Evolutionary conservation across 2,329 filamentous ascomycete genomes (phyloP).

Genomic region (Aureobasidium leucospermi): DNA sequence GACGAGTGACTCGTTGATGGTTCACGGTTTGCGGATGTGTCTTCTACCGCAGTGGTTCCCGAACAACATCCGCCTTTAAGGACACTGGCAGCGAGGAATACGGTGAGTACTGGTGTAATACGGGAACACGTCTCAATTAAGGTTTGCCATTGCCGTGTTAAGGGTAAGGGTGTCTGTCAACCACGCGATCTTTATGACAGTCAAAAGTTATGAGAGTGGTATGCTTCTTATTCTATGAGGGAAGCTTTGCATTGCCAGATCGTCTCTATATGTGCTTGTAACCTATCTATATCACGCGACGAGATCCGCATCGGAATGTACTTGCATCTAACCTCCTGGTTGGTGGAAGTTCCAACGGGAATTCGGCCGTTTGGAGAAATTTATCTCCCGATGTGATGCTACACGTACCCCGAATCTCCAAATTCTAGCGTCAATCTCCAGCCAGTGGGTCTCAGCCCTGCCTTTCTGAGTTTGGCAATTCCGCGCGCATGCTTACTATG

Average conservation of each 20-base stretch:
- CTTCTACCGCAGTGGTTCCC: neutral
- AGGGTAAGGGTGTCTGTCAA: neutral
- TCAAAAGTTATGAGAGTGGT: neutral
- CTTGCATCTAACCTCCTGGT: neutral
- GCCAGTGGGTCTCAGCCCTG: neutral
- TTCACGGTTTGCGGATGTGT: neutral
- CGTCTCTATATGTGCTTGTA: neutral
- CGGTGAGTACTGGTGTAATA: neutral
- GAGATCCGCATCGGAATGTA: neutral
- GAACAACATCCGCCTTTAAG: neutral
- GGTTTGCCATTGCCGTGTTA: neutral
- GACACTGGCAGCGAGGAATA: neutral
- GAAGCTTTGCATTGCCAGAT: neutral
- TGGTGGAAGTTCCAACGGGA: slow-evolving; percentile 2
- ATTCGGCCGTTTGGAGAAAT: neutral
- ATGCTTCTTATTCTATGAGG: neutral
- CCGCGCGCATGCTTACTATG: neutral
- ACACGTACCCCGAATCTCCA: neutral
- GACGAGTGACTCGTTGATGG: neutral
- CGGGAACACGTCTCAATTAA: neutral
- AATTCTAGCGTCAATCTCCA: neutral
- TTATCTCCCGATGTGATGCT: neutral
- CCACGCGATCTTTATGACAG: neutral
- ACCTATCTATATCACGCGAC: neutral
- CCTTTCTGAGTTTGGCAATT: slow-evolving; percentile 1